Percentiles rank a stretch among this genome's conserved stretches.
Conservation (phyloP, 1,139 yeast species). For the Torulaspora globosa region DNA sequence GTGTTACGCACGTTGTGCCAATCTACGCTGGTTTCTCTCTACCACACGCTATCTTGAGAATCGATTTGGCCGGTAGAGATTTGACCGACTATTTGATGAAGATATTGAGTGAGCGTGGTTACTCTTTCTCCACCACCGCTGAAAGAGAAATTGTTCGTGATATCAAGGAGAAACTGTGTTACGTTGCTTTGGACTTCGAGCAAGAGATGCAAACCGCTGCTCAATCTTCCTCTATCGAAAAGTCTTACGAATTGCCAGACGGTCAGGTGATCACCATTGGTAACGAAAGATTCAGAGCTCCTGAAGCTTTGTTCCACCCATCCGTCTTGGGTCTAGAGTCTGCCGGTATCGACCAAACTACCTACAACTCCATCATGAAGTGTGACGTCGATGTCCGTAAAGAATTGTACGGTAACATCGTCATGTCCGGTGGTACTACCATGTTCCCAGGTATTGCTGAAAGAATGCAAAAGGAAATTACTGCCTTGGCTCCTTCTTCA, state of each 20-base stretch:
- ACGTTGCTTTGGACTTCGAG: slow-evolving; percentile 93
- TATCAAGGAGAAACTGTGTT: slow-evolving; percentile 98
- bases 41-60: slow-evolving; percentile 98
- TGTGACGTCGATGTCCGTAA: slow-evolving; percentile 99
- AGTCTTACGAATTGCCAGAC: slow-evolving; percentile 98
- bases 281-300: slow-evolving; percentile 99
- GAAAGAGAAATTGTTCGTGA: slow-evolving; percentile 99
- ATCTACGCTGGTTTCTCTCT: slow-evolving; percentile 99
- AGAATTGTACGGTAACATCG: slow-evolving; percentile 98
- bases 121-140: slow-evolving; percentile 97
- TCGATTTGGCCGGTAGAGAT: slow-evolving; percentile 99
- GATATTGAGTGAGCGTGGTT: slow-evolving; percentile 97
- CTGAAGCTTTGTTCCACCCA: slow-evolving; percentile 99
- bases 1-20: slow-evolving; percentile 99
- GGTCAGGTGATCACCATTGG: slow-evolving; percentile 99
- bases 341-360: slow-evolving; percentile 99
- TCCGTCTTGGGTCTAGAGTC: slow-evolving; percentile 96
- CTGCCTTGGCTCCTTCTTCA: slow-evolving; percentile 98
- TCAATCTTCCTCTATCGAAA: slow-evolving; percentile 96
- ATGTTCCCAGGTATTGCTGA: slow-evolving; percentile 99
- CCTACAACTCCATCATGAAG: slow-evolving; percentile 98
- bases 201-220: slow-evolving; percentile 99
- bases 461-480: slow-evolving; percentile 99
- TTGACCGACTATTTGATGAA: slow-evolving; percentile 98
- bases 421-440: slow-evolving; percentile 99